Percentiles rank a stretch among this genome's conserved stretches.
Conservation (phyloP, 768 basidiomycete species). For the Porpolomopsis calyptriformis region DNA sequence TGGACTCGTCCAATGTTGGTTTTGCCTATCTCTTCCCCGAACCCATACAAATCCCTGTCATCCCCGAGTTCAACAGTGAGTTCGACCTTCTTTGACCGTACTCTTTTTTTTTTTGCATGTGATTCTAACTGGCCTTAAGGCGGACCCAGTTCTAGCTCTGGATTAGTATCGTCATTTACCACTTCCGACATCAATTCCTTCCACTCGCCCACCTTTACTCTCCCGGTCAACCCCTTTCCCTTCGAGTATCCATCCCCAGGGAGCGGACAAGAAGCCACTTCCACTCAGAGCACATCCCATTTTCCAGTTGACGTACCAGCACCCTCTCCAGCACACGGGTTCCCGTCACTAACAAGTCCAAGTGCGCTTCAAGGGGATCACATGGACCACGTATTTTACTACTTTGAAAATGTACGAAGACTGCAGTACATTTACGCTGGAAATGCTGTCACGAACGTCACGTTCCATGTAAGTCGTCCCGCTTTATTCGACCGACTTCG, state of each 20-base stretch:
- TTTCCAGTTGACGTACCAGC: slow-evolving; percentile 4
- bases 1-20: slow-evolving; percentile 12
- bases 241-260: slow-evolving; percentile 4
- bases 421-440: slow-evolving; percentile 58
- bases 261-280: no score
- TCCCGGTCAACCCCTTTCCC: background rate
- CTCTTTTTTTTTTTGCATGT: no score
- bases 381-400: slow-evolving; percentile 60
- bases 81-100: background rate
- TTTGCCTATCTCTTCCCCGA: slow-evolving; percentile 16
- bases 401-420: slow-evolving; percentile 62
- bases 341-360: slow-evolving; percentile 23
- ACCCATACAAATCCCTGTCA: slow-evolving; percentile 14
- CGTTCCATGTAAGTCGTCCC: slow-evolving; percentile 45
- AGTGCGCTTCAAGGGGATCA: slow-evolving; percentile 42
- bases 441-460: slow-evolving; percentile 49
- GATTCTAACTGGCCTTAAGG: background rate
- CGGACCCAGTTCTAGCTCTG: slow-evolving; percentile 23
- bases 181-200: no score
- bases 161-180: slow-evolving; percentile 27
- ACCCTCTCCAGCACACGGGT: background rate
- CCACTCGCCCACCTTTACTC: no score
- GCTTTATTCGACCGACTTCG: background rate
- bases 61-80: slow-evolving; percentile 38
- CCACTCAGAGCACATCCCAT: slow-evolving; percentile 10